Conservation (phyloP, 257 asterid genomes). For the Salvia rosmarinus region DNA sequence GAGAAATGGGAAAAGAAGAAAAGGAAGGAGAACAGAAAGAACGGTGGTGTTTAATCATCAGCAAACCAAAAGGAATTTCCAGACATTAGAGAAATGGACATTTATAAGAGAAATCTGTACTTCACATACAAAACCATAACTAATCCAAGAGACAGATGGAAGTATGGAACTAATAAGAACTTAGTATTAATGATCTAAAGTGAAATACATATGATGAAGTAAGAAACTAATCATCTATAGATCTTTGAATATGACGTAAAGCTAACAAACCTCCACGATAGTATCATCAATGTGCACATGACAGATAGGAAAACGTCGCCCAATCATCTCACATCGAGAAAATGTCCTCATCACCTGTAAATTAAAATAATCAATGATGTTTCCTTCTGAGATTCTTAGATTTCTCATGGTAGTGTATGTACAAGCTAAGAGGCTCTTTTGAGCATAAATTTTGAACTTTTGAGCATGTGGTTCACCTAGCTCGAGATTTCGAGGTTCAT, state of each 20-base stretch:
- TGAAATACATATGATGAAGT: neutral
- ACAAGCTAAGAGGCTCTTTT: neutral
- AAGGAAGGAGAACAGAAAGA: conserved; percentile 10
- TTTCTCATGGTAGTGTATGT: too few relatives aligned
- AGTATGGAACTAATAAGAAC: conserved; percentile 9
- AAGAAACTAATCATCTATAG: neutral
- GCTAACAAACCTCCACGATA: conserved; percentile 68
- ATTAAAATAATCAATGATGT: conserved; percentile 13
- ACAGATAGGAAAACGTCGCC: conserved; percentile 87
- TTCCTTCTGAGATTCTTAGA: neutral
- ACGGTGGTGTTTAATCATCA: neutral
- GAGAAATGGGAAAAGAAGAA: neutral
- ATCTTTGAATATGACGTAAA: conserved; percentile 23
- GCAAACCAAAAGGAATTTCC: conserved; percentile 13
- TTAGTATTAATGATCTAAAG: conserved; percentile 9
- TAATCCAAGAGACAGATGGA: conserved; percentile 15
- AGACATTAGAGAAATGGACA: conserved; percentile 13
- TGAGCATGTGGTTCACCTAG: neutral
- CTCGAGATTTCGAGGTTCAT: neutral
- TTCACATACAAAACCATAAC: conserved; percentile 21
- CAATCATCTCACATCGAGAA: conserved; percentile 72
- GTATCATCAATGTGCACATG: conserved; percentile 76
- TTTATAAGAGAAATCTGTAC: conserved; percentile 21
- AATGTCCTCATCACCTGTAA: conserved; percentile 76
- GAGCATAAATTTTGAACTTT: neutral